These are phyloP conservation scores for Themeda triandra DNA, from an alignment of 176 grass and related monocot species.

Conservation along the genomic window DNA sequence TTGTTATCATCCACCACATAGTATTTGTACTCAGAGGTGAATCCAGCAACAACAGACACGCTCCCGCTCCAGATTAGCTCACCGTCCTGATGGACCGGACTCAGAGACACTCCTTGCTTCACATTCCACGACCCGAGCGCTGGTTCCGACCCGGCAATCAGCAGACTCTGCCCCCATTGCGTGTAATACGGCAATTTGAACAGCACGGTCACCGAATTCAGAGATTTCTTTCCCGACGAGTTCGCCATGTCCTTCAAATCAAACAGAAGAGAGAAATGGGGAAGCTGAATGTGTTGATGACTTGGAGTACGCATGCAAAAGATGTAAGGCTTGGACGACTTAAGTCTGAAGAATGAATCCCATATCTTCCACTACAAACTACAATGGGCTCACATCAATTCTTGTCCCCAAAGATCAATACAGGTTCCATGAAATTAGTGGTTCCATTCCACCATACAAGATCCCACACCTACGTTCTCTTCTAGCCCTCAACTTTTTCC, in stretches of 20 bases:
- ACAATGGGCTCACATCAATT: background rate
- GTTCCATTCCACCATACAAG: background rate
- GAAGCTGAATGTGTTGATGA: constrained; percentile 6
- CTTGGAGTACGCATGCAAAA: background rate
- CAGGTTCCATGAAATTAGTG: background rate
- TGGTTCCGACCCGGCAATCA: constrained; percentile 68
- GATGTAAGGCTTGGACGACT: background rate
- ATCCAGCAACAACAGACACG: constrained; percentile 44
- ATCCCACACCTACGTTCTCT: background rate
- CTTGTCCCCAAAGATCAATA: background rate
- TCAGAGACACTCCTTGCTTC: constrained; percentile 69
- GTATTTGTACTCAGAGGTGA: constrained; percentile 70
- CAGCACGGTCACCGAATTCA: constrained; percentile 45
- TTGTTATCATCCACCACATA: constrained; percentile 76
- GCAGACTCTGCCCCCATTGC: constrained; percentile 76
- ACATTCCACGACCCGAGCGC: constrained; percentile 80
- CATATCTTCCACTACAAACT: background rate
- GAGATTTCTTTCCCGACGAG: constrained; percentile 48
- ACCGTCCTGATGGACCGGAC: constrained; percentile 59
- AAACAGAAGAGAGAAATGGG: background rate
- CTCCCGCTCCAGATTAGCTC: constrained; percentile 70
- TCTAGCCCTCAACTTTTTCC: background rate
- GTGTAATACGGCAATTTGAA: constrained; percentile 94
- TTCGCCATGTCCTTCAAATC: constrained; percentile 41
- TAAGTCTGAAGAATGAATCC: background rate